Evolutionary conservation across 352 stramenopile genomes (phyloP).

Genomic region (Phytophthora sp.): DNA sequence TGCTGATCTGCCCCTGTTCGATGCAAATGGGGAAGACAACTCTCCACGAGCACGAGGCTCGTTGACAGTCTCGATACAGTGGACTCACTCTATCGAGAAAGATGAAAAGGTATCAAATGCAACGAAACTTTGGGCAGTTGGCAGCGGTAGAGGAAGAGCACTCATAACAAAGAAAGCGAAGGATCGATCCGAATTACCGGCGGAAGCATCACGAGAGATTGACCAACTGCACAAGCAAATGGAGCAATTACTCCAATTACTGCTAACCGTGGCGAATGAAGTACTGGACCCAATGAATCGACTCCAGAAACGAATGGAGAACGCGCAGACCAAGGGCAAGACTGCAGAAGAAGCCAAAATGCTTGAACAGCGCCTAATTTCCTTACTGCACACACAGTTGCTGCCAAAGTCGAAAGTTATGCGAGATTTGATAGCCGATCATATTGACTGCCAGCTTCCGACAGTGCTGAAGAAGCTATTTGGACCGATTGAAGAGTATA

Average conservation of each 20-base stretch:
- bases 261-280: conserved; percentile 33
- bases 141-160: conserved; percentile 22
- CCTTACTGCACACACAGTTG: conserved; percentile 24
- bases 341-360: conserved; percentile 83
- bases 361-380: conserved; percentile 60
- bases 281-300: conserved; percentile 59
- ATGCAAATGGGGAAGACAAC: conserved; percentile 30
- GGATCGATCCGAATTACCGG: conserved; percentile 27
- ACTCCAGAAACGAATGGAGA: conserved; percentile 46
- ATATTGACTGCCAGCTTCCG: conserved; percentile 6
- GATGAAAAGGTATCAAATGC: conserved; percentile 3
- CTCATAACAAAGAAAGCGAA: conserved; percentile 23
- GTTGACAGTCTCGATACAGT: conserved; percentile 64
- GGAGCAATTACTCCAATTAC: conserved; percentile 21
- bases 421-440: conserved; percentile 3
- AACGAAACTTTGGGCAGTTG: conserved; percentile 28
- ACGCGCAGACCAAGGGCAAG: conserved; percentile 45
- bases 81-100: conserved; percentile 45
- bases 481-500: conserved; percentile 27
- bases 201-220: conserved; percentile 24
- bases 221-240: conserved; percentile 19
- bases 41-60: conserved; percentile 37
- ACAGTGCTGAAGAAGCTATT: conserved; percentile 20
- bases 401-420: conserved; percentile 9
- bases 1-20: conserved; percentile 44